phyloP scores from a whole-genome alignment of 345 rosid genomes.

The Melaleuca alternifolia region DNA sequence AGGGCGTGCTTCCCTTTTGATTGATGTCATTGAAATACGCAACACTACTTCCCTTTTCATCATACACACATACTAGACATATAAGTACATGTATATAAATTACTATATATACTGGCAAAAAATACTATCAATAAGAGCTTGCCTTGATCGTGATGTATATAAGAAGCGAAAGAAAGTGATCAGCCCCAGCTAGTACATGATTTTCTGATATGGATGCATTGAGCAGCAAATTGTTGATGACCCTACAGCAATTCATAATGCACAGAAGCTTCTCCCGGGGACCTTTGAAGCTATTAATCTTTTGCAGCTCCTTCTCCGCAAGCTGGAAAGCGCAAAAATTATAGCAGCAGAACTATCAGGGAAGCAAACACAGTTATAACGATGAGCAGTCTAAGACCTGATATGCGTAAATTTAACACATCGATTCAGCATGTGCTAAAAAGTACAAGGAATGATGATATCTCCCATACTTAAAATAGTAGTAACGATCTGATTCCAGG shows the following conservation, averaged over 20 bases:
- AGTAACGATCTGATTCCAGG: neutral
- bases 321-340: slow-evolving; percentile 25
- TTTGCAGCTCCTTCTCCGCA: slow-evolving; percentile 45
- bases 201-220: slow-evolving; percentile 46
- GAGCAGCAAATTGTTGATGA: slow-evolving; percentile 45
- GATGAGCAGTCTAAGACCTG: neutral
- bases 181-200: slow-evolving; percentile 38
- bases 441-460: neutral
- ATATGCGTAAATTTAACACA: neutral
- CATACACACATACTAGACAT: neutral
- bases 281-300: slow-evolving; percentile 30
- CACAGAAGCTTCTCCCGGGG: slow-evolving; percentile 46
- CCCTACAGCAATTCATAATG: slow-evolving; percentile 45
- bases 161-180: slow-evolving; percentile 54
- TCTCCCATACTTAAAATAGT: neutral
- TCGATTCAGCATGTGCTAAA: neutral
- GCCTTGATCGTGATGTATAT: slow-evolving; percentile 54
- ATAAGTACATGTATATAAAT: neutral
- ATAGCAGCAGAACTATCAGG: neutral
- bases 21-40: neutral
- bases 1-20: neutral
- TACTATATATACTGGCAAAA: slow-evolving; percentile 8
- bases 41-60: neutral
- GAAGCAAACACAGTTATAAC: neutral
- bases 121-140: slow-evolving; percentile 53